These are phyloP conservation scores for Chara braunii DNA, from an alignment of 139 green algal species.

Conservation along the genomic window DNA sequence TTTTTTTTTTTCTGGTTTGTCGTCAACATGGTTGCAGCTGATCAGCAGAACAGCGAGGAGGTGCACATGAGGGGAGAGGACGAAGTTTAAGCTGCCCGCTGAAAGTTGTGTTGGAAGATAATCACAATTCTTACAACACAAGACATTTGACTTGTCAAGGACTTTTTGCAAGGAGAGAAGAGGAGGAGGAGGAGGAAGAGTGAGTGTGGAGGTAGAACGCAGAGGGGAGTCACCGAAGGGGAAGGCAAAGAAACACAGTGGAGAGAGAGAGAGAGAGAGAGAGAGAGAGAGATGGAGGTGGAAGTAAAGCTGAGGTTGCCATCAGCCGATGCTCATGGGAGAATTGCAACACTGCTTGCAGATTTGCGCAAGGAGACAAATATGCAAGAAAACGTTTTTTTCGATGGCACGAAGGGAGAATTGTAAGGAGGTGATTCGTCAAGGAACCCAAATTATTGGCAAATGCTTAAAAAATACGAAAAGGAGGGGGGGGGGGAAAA, in stretches of 20 bases:
- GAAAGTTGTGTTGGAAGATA: too few relatives aligned
- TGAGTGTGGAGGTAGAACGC: too few relatives aligned
- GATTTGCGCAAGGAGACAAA: slow-evolving; percentile 42
- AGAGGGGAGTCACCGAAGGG: too few relatives aligned
- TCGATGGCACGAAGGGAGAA: slow-evolving; percentile 73
- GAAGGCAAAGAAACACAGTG: not conserved
- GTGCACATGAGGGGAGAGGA: too few relatives aligned
- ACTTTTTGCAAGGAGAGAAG: too few relatives aligned
- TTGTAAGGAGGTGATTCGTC: slow-evolving; percentile 43
- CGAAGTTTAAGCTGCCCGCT: too few relatives aligned
- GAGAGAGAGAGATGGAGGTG: slow-evolving; percentile 54
- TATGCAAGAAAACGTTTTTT: slow-evolving; percentile 90
- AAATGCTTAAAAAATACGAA: not conserved
- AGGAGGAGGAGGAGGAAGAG: too few relatives aligned
- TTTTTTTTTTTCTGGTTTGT: too few relatives aligned
- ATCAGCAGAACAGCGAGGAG: too few relatives aligned
- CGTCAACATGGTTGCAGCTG: too few relatives aligned
- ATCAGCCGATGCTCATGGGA: slow-evolving; percentile 51
- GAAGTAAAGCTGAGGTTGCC: slow-evolving; percentile 85
- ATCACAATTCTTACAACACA: too few relatives aligned
- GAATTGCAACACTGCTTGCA: slow-evolving; percentile 53
- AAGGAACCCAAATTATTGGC: not conserved
- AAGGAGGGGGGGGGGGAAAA: not conserved
- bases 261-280: not conserved
- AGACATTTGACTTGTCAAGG: too few relatives aligned